Base-by-base conservation (phyloP, 192 early-diverging fungal genomes). In the Backusella circina region DNA sequence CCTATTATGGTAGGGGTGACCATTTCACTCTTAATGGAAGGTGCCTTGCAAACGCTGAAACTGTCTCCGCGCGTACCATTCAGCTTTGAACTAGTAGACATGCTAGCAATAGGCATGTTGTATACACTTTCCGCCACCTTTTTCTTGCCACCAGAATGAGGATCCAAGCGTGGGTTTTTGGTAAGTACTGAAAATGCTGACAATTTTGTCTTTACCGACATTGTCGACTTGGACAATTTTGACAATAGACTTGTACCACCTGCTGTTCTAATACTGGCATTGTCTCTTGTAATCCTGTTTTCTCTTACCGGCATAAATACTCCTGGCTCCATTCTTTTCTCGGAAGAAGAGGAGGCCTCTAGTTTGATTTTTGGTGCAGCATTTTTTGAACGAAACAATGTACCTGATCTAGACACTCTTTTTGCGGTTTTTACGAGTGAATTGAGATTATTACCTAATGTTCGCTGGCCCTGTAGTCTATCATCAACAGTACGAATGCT, bases 41-140 rank as follows among this genome's bases (percentile, higher is more conserved):
- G 23, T 12, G 10, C 28, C 6, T 61, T 12, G 8, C 28, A 26
- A 77, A 23, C 75, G 77, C 18, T 65, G 66, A 26, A 79, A 74
- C 12, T 79, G 72, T 37, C 77, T 28, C 18, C 76, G 37, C 38
- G 78, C 47, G 23, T 33, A 35, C 50, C 70, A 30, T 10, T 16
- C 39, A 44, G 12, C 47, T 3, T 47, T 47, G 41, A 30, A 28
- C 37, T 21, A 16, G 67, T 68, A 5, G 67, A 68, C 10, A 35
- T 37, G 26, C 37, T 37, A 9, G 68, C 61, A 18, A 72, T 74
- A 0, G 80, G 72, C 31, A 73, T 71, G 10, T 82, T 75, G 64
- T 78, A 78, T 32, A 78, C 68, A 50, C 77, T 82, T 38, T 78
- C 80, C 6, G 72, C 74, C 26, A 73, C 74, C 21, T 70, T 50